phyloP scores from a whole-genome alignment of 164 flowering plant species.

The Chimonanthus salicifolius region DNA sequence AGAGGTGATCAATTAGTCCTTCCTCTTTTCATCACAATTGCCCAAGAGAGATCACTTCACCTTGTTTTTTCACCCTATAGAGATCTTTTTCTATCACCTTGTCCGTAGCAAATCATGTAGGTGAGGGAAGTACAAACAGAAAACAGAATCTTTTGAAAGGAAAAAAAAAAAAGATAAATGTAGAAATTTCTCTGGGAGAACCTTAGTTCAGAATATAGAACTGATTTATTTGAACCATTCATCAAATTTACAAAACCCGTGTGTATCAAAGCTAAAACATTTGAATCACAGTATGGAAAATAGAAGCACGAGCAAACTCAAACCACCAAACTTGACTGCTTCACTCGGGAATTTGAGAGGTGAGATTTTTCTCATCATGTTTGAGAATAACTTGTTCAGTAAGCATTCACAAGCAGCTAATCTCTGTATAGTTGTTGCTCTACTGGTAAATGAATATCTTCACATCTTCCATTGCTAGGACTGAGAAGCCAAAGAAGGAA shows the following conservation, averaged over 20 bases:
- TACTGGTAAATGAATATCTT: conserved; percentile 7
- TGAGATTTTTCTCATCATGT: no score
- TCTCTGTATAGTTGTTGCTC: not conserved
- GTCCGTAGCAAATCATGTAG: no score
- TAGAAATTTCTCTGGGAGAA: not conserved
- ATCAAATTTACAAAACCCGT: not conserved
- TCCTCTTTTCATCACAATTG: no score
- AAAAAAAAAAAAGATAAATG: no score
- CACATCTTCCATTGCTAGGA: conserved; percentile 11
- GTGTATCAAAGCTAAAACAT: not conserved
- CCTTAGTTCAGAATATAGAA: not conserved
- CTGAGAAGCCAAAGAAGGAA: not conserved
- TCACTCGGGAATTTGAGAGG: not conserved
- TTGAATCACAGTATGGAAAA: not conserved
- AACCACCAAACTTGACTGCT: not conserved
- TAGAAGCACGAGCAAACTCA: not conserved
- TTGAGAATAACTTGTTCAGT: not conserved
- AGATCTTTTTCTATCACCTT: no score
- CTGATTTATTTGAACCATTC: not conserved
- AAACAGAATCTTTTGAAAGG: no score
- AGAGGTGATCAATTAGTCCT: no score
- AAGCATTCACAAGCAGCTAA: not conserved
- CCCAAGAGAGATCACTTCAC: no score
- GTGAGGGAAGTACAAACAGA: no score
- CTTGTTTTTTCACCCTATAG: no score